Base-by-base conservation (phyloP, 2,329 filamentous ascomycete species). In the Fusarium staphyleae region DNA sequence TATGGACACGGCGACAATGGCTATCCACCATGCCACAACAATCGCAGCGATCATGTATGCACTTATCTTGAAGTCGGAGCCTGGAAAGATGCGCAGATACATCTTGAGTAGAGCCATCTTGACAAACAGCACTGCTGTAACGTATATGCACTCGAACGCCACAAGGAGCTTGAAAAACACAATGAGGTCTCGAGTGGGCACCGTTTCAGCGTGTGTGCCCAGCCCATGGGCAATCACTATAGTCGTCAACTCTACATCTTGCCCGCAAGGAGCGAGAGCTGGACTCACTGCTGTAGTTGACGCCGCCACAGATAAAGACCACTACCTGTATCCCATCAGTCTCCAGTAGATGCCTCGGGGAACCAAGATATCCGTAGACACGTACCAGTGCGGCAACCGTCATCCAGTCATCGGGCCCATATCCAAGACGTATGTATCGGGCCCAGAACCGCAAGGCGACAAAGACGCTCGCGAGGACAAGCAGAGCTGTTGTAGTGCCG, bases 191-290 rank as follows among this genome's bases (percentile, higher is more conserved):
- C 19, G 0, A 1, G 12, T 4, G 0, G 57, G 34, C 9, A 61
- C 52, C 2, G n/a, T 5, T 0, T 14, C 4, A 1, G 28, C 44
- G 14, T 61, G 57, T 26, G 7, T 49, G 2, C 57, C 57, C 5
- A 61, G 57, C 6, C 57, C 57, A 32, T 61, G 52, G 1, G 37
- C 32, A 22, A 61, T 54, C 57, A 61, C 57, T 61, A 1, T 9
- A 18, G 10, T 2, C 19, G 13, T 61, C 14, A 54, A 52, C 2
- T 10, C 19, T n/a, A n/a, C n/a, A n/a, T 4, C 19, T 22, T 1
- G 3, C 5, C 4, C 0, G 4, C 13, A 12, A 10, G 14, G 3
- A 3, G 1, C 6, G 8, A 4, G 4, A 8, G 5, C 9, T 1
- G 0, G 12, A 28, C 57, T 24, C 30, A 61, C 57, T 58, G n/a